Base-by-base conservation (phyloP, 2,329 filamentous ascomycete species). In the Geoglossum cookeanum region DNA sequence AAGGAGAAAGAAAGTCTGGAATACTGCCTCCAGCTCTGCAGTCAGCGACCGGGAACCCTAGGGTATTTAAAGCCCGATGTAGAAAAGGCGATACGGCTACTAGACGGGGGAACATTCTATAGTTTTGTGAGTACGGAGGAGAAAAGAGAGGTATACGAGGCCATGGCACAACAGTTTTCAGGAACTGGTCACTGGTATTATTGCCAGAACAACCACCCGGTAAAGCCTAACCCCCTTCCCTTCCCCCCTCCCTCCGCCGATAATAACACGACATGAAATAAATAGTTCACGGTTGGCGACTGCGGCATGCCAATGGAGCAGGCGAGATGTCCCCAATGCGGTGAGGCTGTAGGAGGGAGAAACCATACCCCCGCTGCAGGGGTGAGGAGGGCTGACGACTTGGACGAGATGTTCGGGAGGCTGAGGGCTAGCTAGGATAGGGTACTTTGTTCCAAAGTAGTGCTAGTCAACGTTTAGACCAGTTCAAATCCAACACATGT, bases 271-370 rank as follows among this genome's bases (percentile, higher is more conserved):
- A 22, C 1, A 22, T 22, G 22, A 22, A 22, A 22, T 22, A 22
- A 22, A 22, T 22, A 53, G 63, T 83, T 85, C 61, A 78, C 80
- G 0, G 73, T 85, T 35, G 81, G 80, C 0, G 78, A 85, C 59
- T 84, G 81, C 62, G 81, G 81, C 1, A 78, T 79, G 73, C 78
- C 82, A 0, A 83, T 84, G 78, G 60, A 86, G 64, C 57, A 63
- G 17, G 75, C 81, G 1, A 66, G 66, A 1, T 87, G 84, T 61
- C 81, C 83, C 0, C 75, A 85, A 60, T 87, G 83, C 61, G 75
- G 72, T 1, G 72, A 72, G 1, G 60, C 66, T 0, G 74, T 86
- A 33, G 82, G 81, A 1, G 82, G 83, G 0, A 64, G 62, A 51
- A 8, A 73, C 44, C 79, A 84, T 64, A 56, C 7, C 7, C 59